phyloP scores from a whole-genome alignment of 495 filamentous ascomycete species.

The Cercophora sp. region DNA sequence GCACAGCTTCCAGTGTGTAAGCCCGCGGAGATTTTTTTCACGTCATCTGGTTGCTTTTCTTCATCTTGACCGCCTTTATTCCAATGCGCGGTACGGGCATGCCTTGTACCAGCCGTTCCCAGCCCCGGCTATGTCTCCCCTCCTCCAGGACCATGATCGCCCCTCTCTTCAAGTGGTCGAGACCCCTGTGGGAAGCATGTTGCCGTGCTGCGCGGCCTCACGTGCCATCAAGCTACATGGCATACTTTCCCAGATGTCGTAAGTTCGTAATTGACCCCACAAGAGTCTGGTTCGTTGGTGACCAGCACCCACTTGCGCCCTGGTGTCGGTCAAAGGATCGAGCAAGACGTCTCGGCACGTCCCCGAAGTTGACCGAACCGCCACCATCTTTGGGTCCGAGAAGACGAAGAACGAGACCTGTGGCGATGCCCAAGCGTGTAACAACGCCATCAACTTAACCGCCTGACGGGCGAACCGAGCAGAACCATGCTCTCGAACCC shows the following conservation, averaged over 20 bases:
- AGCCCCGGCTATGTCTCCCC: no score
- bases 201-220: not conserved
- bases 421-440: no score
- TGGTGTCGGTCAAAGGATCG: not conserved
- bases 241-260: not conserved
- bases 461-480: no score
- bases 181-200: not conserved
- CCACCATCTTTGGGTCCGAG: not conserved
- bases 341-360: not conserved
- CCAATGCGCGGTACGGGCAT: no score
- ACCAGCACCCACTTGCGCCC: not conserved
- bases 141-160: no score
- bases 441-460: no score
- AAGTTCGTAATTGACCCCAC: not conserved
- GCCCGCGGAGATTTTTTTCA: not conserved
- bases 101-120: not conserved
- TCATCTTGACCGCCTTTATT: not conserved
- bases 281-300: no score
- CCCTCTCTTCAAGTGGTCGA: not conserved
- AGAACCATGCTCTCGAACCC: no score
- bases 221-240: not conserved
- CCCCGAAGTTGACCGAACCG: not conserved
- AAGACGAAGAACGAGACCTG: no score
- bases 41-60: not conserved
- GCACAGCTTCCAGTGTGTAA: no score